Base-by-base conservation (phyloP, 2,329 filamentous ascomycete species). In the Cladosporium oxysporum region DNA sequence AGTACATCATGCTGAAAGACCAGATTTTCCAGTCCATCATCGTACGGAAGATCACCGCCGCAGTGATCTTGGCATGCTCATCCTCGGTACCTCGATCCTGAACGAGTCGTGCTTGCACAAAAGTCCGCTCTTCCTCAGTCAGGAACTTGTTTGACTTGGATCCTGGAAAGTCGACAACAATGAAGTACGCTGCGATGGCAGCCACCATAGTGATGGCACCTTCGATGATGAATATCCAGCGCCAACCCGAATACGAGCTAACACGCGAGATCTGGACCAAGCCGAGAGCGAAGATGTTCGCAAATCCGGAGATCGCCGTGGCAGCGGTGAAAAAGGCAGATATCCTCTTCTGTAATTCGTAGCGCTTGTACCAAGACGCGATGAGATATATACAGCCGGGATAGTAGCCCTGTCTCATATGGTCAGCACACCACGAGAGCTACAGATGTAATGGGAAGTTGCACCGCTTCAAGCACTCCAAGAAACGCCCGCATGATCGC, bases 391-490 rank as follows among this genome's bases (percentile, higher is more conserved):
- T 71, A 47, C 70, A 72, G n/a, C 78, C 79, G 1, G 78, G 78
- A 26, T 80, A 76, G 60, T 58, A 58, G 21, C 55, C 55, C 55
- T 58, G 12, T 35, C 78, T 41, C 5, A 5, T 12, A 18, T 8
- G 35, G n/a, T 33, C 23, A 64, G 26, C 37, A 21, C 41, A 12
- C 10, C 33, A 21, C 2, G 49, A 28, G n/a, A 16, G 33, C n/a
- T 12, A 8, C 11, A n/a, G 2, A 29, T 49, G 8, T 21, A 7
- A 59, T 16, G 72, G 11, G 29, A 65, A 66, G n/a, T 58, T 64
- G 90, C 0, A 89, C 86, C 18, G 85, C 69, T 55, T 91, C 89
- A 31, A 90, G 81, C 2, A 88, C 66, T 62, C 89, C 89, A 14
- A 90, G 80, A 6, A 91, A 61, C 0, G 86, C 78, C 59, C 88